Evolutionary conservation across 768 basidiomycete genomes (phyloP), one percentile per base, ranked within the genome.

Genomic region (Cystofilobasidium bisporidii): DNA sequence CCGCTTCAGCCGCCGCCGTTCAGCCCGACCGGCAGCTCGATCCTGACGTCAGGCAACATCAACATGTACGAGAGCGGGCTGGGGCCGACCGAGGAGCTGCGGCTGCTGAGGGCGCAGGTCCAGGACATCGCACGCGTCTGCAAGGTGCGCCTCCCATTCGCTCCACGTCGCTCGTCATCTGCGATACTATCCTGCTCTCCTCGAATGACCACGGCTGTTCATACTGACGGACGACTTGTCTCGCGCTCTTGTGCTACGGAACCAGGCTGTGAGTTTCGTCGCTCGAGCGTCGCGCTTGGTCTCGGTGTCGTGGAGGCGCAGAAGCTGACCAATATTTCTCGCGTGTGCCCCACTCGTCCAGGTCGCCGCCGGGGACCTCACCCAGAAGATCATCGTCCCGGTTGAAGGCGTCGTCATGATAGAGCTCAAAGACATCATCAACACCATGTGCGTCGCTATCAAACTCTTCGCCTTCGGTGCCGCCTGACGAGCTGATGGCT

Each of bases 381-480:
- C 84, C 61, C 85, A 88, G 76, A 87, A 87, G 78, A 88, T 89
- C 67, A 85, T 86, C 28, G 87, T 88, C 22, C 84, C 83, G 15
- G 88, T 88, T 3, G 85, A 88, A 72, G 86, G 87, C 68, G 83
- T 83, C 59, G 86, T 87, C 55, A 87, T 89, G 87, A 83, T 85
- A 1, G 86, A 88, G 75, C 81, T 89, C 72, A 88, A 88, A 78
- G 87, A 85, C 69, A 84, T 85, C 70, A 87, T 87, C 76, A 87
- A 87, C 71, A 82, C 71, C 33, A 74, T 72, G 64, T 56, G 53
- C 53, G 53, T 32, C 47, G 3, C 4, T 30, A 20, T 20, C 22
- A 10, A n/a, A n/a, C n/a, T n/a, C n/a, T 50, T n/a, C 48, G 5
- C 5, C 48, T 74, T 50, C 71, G 72, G 57, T 57, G 81, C 22